Conservation (phyloP, 2,329 filamentous ascomycete species). For the Fusarium sp. region DNA sequence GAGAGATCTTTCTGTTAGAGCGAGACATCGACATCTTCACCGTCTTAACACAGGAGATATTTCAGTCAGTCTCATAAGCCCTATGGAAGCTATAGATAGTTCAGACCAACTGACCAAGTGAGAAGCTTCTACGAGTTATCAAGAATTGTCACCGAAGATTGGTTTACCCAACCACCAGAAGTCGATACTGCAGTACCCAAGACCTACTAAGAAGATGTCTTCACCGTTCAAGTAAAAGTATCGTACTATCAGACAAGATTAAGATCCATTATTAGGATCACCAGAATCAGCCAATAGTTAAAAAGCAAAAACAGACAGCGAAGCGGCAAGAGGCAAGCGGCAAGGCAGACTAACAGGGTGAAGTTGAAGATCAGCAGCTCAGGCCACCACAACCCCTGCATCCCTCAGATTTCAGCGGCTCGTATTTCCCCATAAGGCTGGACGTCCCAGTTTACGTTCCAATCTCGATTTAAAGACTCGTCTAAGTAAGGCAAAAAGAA, state of each 20-base stretch:
- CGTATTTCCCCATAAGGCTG: not conserved
- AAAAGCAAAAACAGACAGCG: not conserved
- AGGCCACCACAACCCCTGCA: not conserved
- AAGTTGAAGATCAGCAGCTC: not conserved
- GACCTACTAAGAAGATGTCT: too few relatives aligned
- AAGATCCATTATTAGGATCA: not conserved
- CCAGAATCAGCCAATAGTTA: not conserved
- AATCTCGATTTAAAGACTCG: not conserved
- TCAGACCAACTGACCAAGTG: not conserved
- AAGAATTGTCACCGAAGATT: not conserved
- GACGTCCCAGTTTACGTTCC: not conserved
- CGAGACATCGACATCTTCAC: fast-evolving
- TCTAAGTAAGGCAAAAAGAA: not conserved
- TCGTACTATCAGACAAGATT: not conserved
- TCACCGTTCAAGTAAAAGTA: fast-evolving
- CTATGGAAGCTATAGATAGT: not conserved
- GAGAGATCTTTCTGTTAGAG: not conserved
- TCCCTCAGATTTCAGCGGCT: not conserved
- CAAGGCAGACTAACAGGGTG: not conserved
- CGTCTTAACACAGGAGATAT: fast-evolving
- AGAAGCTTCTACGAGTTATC: fast-evolving
- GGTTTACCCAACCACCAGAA: fast-evolving
- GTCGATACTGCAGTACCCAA: not conserved
- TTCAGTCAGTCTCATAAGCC: not conserved
- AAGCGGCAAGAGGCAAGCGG: not conserved